Conservation (phyloP, 805 yeast species). For the Metschnikowia vanudenii region DNA sequence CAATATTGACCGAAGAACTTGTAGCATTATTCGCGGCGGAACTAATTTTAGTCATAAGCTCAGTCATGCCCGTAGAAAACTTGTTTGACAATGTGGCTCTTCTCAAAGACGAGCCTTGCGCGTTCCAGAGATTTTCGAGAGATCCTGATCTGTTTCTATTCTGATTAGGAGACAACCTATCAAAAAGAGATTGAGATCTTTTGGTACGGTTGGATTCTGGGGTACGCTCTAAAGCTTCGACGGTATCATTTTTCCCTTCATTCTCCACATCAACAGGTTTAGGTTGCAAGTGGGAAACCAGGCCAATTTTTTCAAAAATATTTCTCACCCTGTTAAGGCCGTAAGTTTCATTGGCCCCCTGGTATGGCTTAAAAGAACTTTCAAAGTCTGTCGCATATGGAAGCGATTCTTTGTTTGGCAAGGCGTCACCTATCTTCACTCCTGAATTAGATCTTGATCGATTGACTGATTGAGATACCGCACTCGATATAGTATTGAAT, state of each 20-base stretch:
- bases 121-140: slow-evolving; percentile 19
- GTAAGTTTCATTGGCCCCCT: slow-evolving; percentile 16
- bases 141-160: slow-evolving; percentile 41
- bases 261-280: slow-evolving; percentile 4
- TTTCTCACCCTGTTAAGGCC: slow-evolving; percentile 34
- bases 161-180: slow-evolving; percentile 34
- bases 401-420: slow-evolving; percentile 24
- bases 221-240: slow-evolving; percentile 2
- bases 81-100: slow-evolving; percentile 24
- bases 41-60: slow-evolving; percentile 42
- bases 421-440: slow-evolving; percentile 20
- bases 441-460: slow-evolving; percentile 37
- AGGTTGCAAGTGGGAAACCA: slow-evolving; percentile 15
- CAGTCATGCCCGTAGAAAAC: slow-evolving; percentile 40
- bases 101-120: slow-evolving; percentile 11
- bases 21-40: slow-evolving; percentile 17
- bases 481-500: slow-evolving; percentile 36
- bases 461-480: slow-evolving; percentile 23
- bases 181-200: slow-evolving; percentile 27
- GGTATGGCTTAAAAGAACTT: slow-evolving; percentile 15
- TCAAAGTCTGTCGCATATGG: slow-evolving; percentile 23
- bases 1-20: slow-evolving; percentile 1
- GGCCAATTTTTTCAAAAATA: slow-evolving; percentile 36
- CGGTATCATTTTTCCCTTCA: slow-evolving; percentile 3
- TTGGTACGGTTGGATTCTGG: slow-evolving; percentile 9